These are phyloP conservation scores for Aspergillus olivimuriae DNA, from an alignment of 495 filamentous ascomycete genomes.

Conservation along the genomic window DNA sequence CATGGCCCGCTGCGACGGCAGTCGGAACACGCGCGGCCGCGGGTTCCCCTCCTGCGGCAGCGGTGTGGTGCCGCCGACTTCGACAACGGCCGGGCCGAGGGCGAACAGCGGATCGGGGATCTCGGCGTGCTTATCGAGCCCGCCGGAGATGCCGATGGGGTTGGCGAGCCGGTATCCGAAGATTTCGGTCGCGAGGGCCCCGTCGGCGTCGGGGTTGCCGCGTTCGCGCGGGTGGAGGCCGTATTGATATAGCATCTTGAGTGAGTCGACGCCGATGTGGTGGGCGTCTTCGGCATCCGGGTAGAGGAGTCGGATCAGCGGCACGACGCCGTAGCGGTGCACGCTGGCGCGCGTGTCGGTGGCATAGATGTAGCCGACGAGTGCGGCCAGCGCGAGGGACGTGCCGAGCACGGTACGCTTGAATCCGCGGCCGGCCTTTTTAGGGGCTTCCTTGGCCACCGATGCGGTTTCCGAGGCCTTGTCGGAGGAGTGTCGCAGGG, in stretches of 20 bases:
- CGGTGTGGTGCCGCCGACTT: slow-evolving; percentile 87
- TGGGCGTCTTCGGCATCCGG: slow-evolving; percentile 91
- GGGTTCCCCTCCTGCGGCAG: slow-evolving; percentile 80
- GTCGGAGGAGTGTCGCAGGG: slow-evolving; percentile 28
- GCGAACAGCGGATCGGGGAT: slow-evolving; percentile 76
- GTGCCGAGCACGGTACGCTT: slow-evolving; percentile 49
- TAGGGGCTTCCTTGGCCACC: slow-evolving; percentile 26
- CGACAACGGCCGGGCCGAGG: slow-evolving; percentile 75
- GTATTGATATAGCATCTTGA: slow-evolving; percentile 51
- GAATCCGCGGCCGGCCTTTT: slow-evolving; percentile 28
- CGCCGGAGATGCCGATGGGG: slow-evolving; percentile 86
- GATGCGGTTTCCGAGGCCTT: slow-evolving; percentile 13
- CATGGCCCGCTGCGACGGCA: slow-evolving; percentile 73
- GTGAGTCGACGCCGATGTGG: slow-evolving; percentile 58
- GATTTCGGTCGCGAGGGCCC: slow-evolving; percentile 53
- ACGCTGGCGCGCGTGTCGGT: slow-evolving; percentile 87
- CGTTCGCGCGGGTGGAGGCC: slow-evolving; percentile 71
- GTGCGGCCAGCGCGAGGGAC: slow-evolving; percentile 43
- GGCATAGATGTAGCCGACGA: slow-evolving; percentile 64
- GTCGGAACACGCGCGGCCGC: slow-evolving; percentile 77
- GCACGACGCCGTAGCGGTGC: slow-evolving; percentile 76
- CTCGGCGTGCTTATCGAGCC: slow-evolving; percentile 89
- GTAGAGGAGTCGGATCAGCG: slow-evolving; percentile 60
- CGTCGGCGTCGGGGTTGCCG: slow-evolving; percentile 43
- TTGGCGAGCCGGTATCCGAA: slow-evolving; percentile 76